Evolutionary conservation across 768 basidiomycete genomes (phyloP), one percentile per base, ranked within the genome.

Genomic region (Cantharellus cinnabarinus): DNA sequence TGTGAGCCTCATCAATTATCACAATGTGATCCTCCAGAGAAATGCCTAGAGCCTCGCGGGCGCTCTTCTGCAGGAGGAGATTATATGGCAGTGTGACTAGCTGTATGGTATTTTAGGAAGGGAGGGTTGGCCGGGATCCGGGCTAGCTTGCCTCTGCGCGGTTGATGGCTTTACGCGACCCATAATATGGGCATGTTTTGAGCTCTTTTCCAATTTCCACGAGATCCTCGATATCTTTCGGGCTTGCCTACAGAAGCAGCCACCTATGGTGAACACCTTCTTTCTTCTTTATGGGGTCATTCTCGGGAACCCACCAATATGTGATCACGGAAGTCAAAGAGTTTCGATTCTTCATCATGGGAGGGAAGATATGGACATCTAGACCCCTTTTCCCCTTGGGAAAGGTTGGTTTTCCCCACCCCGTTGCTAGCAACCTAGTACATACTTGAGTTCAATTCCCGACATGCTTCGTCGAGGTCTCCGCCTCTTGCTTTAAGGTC

Each of bases 1-100:
- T 97, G 69, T 99, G 94, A 0, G 94, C 94, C 72, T 99, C 94
- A 66, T 99, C 94, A 58, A 99, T 80, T 34, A 98, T 76, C 39
- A 99, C 79, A 15, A 97, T 74, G 65, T 95, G 89, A 65, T 82
- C 78, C 5, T 76, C 83, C 51, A 95, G 72, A 66, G 88, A 79
- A 60, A 99, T 91, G 2, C 85, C 85, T 0, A 97, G 74, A 0
- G 89, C 81, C 65, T 95, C 89, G 56, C 94, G 75, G 2, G 91
- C 87, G 1, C 77, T 76, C 62, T 79, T 83, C 62, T 89, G 83
- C 3, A 99, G 72, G 1, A 98, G 74, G 20, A 97, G 80, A 68
- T 93, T 94, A 68, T 99, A 99, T 0, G 94, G 95, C 4, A 98
- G 73, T 0, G 85, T 83, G n/a, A 95, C 80, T 0, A 97, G 74